Evolutionary conservation across 148 eudicot genomes (phyloP).

Genomic region (Heliamphora exappendiculata): DNA sequence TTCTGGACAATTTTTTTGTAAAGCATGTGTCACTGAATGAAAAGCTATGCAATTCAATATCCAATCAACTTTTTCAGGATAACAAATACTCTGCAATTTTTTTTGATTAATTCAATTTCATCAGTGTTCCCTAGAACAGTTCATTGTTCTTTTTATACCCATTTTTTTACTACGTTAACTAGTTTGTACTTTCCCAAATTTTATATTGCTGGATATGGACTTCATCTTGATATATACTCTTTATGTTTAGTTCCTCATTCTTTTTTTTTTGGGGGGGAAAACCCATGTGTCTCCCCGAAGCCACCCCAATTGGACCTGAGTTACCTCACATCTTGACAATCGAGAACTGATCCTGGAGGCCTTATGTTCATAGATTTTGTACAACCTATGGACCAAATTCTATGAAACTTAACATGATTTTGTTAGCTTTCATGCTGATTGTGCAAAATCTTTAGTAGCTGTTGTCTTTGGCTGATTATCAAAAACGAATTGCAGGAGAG

Average conservation of each 20-base stretch:
- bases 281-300: too few species aligned
- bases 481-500: slow-evolving; percentile 42
- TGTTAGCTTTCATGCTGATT: not conserved
- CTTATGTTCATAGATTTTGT: too few species aligned
- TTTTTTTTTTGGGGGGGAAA: too few species aligned
- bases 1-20: not conserved
- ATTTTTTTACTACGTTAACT: not conserved
- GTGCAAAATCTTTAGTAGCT: not conserved
- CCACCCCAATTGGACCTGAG: too few species aligned
- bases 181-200: not conserved
- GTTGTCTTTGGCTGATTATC: slow-evolving; percentile 11
- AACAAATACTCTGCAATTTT: not conserved
- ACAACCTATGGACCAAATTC: not conserved
- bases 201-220: not conserved
- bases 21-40: not conserved
- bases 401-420: not conserved
- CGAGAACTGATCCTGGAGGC: too few species aligned
- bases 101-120: not conserved
- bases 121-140: not conserved
- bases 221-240: not conserved
- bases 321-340: too few species aligned
- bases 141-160: not conserved
- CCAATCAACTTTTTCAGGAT: not conserved
- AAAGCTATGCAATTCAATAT: too few species aligned
- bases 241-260: not conserved